These are phyloP conservation scores for Dendrobium nobile DNA, from an alignment of 106 monocot species.

Conservation along the genomic window DNA sequence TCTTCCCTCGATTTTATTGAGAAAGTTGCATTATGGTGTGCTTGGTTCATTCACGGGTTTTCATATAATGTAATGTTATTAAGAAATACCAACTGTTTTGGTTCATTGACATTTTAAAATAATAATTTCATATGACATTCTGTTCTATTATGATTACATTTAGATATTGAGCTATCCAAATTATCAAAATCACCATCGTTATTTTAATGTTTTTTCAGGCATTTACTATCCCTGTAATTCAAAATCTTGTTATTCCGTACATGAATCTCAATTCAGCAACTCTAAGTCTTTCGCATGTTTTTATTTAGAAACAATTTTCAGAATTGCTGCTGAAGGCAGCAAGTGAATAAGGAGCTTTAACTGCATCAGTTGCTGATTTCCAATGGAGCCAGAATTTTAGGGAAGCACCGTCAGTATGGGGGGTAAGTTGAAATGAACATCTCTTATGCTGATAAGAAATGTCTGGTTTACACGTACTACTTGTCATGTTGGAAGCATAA, in stretches of 20 bases:
- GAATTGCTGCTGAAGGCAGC: constrained; percentile 94
- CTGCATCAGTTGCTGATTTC: constrained; percentile 87
- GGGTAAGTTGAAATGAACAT: constrained; percentile 40
- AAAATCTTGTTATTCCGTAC: background rate
- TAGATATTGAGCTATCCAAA: background rate
- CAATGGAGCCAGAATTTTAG: constrained; percentile 98
- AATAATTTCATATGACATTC: background rate
- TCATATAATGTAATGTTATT: background rate
- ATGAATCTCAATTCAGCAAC: background rate
- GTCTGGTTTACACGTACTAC: background rate
- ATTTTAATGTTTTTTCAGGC: background rate
- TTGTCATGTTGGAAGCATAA: background rate
- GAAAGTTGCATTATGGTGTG: too few species aligned
- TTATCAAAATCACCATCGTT: background rate
- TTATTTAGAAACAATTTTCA: constrained; percentile 90
- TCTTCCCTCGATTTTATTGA: too few species aligned
- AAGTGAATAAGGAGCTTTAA: constrained; percentile 90
- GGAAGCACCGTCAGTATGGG: constrained; percentile 89
- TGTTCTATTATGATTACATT: background rate
- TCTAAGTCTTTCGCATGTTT: background rate
- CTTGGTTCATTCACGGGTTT: background rate
- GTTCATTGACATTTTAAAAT: background rate
- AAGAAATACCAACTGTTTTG: background rate
- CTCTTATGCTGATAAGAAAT: background rate
- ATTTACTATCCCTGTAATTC: background rate